Evolutionary conservation across 2,329 filamentous ascomycete genomes (phyloP).

Genomic region (Aphanocladium album): DNA sequence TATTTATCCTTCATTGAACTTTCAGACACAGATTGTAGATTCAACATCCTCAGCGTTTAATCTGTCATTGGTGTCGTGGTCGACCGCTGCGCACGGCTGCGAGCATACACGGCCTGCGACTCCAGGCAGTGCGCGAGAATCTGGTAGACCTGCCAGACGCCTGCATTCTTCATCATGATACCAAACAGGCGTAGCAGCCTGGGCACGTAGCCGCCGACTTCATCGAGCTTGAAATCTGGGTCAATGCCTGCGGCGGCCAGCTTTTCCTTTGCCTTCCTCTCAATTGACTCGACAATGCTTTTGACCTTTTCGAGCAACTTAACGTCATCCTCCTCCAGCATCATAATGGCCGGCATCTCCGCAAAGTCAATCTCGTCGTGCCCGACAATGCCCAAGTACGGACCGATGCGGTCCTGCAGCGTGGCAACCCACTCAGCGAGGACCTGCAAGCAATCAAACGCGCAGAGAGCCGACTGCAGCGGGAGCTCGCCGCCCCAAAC

Average conservation of each 20-base stretch:
- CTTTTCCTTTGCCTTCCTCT: slow-evolving; percentile 65
- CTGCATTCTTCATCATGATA: slow-evolving; percentile 80
- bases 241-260: slow-evolving; percentile 49
- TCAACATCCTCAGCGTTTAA: no score
- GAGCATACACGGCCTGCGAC: slow-evolving; percentile 36
- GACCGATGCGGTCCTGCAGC: slow-evolving; percentile 88
- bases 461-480: slow-evolving; percentile 84
- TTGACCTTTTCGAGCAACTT: slow-evolving; percentile 79
- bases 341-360: slow-evolving; percentile 80
- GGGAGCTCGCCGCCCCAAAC: slow-evolving; percentile 79
- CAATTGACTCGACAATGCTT: slow-evolving; percentile 69
- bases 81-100: slow-evolving; percentile 5
- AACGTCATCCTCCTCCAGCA: slow-evolving; percentile 86
- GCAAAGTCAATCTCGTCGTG: slow-evolving; percentile 73
- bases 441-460: slow-evolving; percentile 90
- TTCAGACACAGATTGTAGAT: no score
- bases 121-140: slow-evolving; percentile 53
- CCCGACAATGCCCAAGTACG: slow-evolving; percentile 80
- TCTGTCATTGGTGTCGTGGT: background rate
- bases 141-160: slow-evolving; percentile 74
- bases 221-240: slow-evolving; percentile 48
- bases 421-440: slow-evolving; percentile 92
- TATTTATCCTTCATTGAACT: no score
- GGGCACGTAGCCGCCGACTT: slow-evolving; percentile 71
- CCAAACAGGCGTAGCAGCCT: slow-evolving; percentile 81